Conservation (phyloP, 352 stramenopile genomes). For the Pythium utonaiense region DNA sequence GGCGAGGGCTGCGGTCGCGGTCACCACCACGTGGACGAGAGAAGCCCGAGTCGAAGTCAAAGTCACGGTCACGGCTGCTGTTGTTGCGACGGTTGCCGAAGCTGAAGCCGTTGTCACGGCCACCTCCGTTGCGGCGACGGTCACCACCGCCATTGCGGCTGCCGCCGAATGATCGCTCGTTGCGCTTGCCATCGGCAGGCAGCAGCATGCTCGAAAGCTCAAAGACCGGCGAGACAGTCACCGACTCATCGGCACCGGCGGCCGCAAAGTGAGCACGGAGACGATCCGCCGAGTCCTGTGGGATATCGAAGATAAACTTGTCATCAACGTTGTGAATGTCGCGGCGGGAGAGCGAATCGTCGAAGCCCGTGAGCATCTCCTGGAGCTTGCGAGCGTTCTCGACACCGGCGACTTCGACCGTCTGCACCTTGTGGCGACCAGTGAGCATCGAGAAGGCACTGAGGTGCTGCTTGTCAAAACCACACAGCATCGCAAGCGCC, state of each 20-base stretch:
- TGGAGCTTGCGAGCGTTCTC: constrained; percentile 46
- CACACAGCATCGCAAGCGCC: constrained; percentile 68
- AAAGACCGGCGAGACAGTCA: constrained; percentile 39
- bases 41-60: constrained; percentile 50
- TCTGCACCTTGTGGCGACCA: constrained; percentile 59
- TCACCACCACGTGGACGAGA: constrained; percentile 20
- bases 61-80: constrained; percentile 27
- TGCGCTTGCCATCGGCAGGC: constrained; percentile 13
- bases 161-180: constrained; percentile 13
- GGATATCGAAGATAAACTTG: constrained; percentile 72
- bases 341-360: constrained; percentile 30
- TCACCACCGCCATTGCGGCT: constrained; percentile 21
- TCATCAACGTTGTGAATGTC: constrained; percentile 59
- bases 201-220: constrained; percentile 62
- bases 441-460: constrained; percentile 75
- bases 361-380: constrained; percentile 37
- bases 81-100: constrained; percentile 18
- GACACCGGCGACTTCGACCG: constrained; percentile 54
- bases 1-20: constrained; percentile 22
- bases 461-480: constrained; percentile 70
- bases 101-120: constrained; percentile 5
- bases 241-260: constrained; percentile 25
- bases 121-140: constrained; percentile 2
- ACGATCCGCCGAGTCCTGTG: constrained; percentile 40
- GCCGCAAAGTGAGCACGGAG: constrained; percentile 43